phyloP scores from a whole-genome alignment of 805 yeast species.

The Ogataea zsoltii region DNA sequence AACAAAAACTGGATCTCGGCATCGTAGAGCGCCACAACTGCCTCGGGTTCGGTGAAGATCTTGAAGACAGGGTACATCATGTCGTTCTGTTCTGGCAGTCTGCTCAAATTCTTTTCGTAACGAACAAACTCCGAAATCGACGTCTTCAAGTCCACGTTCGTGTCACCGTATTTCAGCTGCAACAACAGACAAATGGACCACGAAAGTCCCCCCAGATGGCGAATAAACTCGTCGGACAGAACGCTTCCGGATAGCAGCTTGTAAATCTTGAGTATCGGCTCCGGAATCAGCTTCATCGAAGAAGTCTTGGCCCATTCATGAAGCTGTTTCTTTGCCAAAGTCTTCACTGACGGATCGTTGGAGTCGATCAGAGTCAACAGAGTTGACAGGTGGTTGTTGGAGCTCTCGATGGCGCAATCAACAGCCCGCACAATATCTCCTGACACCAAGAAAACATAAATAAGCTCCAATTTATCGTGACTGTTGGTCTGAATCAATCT shows the following conservation, averaged over 20 bases:
- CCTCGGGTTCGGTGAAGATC: slow-evolving; percentile 12
- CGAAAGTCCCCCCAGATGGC: slow-evolving; percentile 47
- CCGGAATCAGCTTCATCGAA: slow-evolving; percentile 49
- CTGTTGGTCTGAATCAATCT: slow-evolving; percentile 27
- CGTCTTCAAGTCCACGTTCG: slow-evolving; percentile 36
- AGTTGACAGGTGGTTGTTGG: slow-evolving; percentile 69
- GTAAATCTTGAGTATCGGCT: slow-evolving; percentile 56
- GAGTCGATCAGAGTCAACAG: slow-evolving; percentile 71
- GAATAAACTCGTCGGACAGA: slow-evolving; percentile 29
- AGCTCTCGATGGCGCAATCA: slow-evolving; percentile 55
- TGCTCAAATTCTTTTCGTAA: slow-evolving; percentile 10
- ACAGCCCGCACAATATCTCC: slow-evolving; percentile 67
- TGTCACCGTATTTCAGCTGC: slow-evolving; percentile 62
- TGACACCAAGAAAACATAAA: slow-evolving; percentile 50
- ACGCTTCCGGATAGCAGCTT: slow-evolving; percentile 60
- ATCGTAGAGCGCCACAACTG: slow-evolving; percentile 15
- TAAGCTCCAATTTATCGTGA: slow-evolving; percentile 47
- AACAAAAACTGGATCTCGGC: slow-evolving; percentile 28
- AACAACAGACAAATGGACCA: slow-evolving; percentile 69
- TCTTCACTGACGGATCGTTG: slow-evolving; percentile 57
- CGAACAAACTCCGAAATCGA: slow-evolving; percentile 31
- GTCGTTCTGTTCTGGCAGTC: slow-evolving; percentile 11
- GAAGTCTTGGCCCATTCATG: slow-evolving; percentile 59
- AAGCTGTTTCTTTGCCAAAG: slow-evolving; percentile 62
- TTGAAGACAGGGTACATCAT: slow-evolving; percentile 19